Conservation (phyloP, 305 asterid genomes). For the Fraxinus latifolia region DNA sequence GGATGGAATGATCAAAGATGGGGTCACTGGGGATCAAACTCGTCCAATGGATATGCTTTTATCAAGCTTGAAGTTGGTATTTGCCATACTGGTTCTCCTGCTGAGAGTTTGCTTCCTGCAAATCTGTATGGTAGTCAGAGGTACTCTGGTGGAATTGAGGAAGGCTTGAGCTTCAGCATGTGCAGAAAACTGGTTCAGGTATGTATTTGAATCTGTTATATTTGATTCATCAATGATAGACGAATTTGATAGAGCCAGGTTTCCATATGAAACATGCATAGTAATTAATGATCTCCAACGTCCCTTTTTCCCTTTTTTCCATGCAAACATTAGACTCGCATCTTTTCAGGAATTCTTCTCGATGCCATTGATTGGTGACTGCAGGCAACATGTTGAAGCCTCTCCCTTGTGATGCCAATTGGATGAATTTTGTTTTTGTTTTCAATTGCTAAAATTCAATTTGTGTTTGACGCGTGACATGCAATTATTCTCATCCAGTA, state of each 20-base stretch:
- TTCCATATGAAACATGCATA: background rate
- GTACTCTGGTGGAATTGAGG: slow-evolving; percentile 49
- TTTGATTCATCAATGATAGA: background rate
- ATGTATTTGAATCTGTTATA: slow-evolving; percentile 1
- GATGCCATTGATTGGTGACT: background rate
- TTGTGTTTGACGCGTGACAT: background rate
- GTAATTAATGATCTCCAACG: background rate
- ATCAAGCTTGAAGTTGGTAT: slow-evolving; percentile 62
- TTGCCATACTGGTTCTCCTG: slow-evolving; percentile 28
- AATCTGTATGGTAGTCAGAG: slow-evolving; percentile 34
- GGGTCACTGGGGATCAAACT: slow-evolving; percentile 61
- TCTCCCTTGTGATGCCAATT: background rate
- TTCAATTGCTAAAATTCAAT: slow-evolving; percentile 5
- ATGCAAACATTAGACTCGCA: background rate
- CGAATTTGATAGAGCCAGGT: background rate
- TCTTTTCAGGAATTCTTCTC: background rate
- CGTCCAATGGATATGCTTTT: slow-evolving; percentile 50
- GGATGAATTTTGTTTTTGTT: background rate
- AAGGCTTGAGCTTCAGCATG: slow-evolving; percentile 71
- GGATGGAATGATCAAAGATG: slow-evolving; percentile 56
- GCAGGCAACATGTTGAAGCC: background rate
- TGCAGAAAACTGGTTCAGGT: slow-evolving; percentile 93
- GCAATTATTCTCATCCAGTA: background rate
- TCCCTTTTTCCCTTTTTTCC: background rate
- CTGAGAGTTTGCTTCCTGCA: slow-evolving; percentile 31